Evolutionary conservation across 2,329 filamentous ascomycete genomes (phyloP).

Genomic region (Macrophomina pseudophaseolina): DNA sequence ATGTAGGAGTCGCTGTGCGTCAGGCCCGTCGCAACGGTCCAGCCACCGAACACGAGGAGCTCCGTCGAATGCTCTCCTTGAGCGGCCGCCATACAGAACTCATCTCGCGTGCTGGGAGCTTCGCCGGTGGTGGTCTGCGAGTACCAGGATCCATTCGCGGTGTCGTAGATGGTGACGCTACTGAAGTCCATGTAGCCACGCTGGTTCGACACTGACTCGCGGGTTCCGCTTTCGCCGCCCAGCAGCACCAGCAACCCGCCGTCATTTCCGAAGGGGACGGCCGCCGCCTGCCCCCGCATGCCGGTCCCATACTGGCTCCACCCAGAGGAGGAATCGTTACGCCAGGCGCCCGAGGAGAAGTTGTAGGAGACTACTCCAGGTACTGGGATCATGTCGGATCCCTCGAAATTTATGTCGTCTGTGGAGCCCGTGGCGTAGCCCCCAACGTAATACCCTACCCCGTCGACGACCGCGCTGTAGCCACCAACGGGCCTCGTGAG

Average conservation of each 20-base stretch:
- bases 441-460: constrained; percentile 3
- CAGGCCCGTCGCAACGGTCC: background rate
- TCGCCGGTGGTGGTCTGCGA: constrained; percentile 13
- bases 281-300: background rate
- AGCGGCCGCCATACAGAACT: constrained; percentile 3
- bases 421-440: background rate
- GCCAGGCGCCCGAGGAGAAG: constrained; percentile 2
- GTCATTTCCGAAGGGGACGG: background rate
- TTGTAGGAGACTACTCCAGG: constrained; percentile 18
- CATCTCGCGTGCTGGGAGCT: background rate
- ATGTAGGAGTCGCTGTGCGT: constrained; percentile 9
- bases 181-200: background rate
- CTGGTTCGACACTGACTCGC: background rate
- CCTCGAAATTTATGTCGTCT: background rate
- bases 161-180: constrained; percentile 6
- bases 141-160: background rate
- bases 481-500: constrained; percentile 10
- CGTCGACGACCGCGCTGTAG: background rate
- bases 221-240: constrained; percentile 10
- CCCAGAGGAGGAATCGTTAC: background rate
- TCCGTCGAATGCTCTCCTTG: background rate
- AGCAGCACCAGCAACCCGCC: constrained; percentile 13
- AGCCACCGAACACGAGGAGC: constrained; percentile 13
- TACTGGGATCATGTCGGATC: background rate
- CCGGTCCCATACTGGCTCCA: constrained; percentile 1